A percentile compares a stretch with the other conserved stretches of the same genome.
Conservation (phyloP, 2,329 filamentous ascomycete genomes). For the Penicillium griseofulvum region DNA sequence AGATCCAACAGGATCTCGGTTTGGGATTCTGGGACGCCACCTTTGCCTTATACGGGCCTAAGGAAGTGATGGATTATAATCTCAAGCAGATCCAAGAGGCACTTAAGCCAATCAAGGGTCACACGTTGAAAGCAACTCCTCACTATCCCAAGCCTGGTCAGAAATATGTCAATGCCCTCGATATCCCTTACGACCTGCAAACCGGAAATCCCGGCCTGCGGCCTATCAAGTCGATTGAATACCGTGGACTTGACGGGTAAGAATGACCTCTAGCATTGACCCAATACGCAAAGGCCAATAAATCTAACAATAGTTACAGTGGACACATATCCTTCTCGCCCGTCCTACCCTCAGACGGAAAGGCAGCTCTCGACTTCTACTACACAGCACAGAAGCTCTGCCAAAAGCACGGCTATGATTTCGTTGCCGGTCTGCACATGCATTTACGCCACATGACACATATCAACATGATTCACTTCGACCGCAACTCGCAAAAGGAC, state of each 20-base stretch:
- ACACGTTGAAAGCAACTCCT: neutral
- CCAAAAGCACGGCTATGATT: neutral
- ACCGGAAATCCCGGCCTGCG: neutral
- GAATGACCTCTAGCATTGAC: neutral
- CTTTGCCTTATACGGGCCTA: neutral
- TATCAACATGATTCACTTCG: neutral
- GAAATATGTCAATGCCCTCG: neutral
- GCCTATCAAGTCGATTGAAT: neutral
- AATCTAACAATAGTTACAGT: neutral
- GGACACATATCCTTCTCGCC: constrained; percentile 15
- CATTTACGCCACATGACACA: neutral
- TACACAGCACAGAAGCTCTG: neutral
- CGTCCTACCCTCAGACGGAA: constrained; percentile 1
- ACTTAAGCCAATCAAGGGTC: neutral
- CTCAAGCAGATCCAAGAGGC: neutral
- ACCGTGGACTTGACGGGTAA: neutral
- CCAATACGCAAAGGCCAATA: neutral
- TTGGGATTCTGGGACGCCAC: neutral
- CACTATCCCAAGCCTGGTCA: neutral
- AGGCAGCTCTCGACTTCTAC: neutral
- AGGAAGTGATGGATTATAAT: neutral
- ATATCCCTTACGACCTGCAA: neutral
- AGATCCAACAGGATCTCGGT: neutral
- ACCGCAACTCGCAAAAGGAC: neutral
- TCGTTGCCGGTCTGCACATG: constrained; percentile 2